Evolutionary conservation across 208 protist species (phyloP), one percentile per base, ranked within the genome.

Genomic region (Trypanosoma scelopori): DNA sequence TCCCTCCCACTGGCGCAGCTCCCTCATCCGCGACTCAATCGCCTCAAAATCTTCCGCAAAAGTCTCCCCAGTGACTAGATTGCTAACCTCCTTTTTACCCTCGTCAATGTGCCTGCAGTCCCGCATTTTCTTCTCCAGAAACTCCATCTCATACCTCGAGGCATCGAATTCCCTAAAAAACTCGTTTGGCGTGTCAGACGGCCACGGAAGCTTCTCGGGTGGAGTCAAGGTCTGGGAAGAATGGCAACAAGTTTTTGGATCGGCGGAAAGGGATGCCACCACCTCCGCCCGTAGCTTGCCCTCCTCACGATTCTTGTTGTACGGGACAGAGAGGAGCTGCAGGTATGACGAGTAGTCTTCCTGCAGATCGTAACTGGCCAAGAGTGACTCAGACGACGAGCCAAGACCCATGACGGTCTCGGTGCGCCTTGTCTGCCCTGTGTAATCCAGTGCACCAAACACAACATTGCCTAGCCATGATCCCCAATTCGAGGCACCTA

Each of bases 311-410:
- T 92, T 95, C 25, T 56, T 59, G 53, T 80, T 73, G 47, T 90
- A 95, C n/a, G 89, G 69, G 11, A 74, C 63, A 7, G 82, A 79
- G 25, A 92, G 80, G 43, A 83, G 66, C n/a, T 63, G 47, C 22
- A 95, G 71, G 56, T 95, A 95, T 5, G 80, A 73, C 41, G 67
- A 71, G 60, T 91, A 86, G 73, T 87, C 82, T 7, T 71, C 66
- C 6, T 66, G 56, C 16, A 68, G 65, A 39, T 73, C 69, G 58
- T 89, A 73, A 51, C 76, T 65, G 15, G 75, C 55, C 7, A 93
- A 70, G 12, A 94, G 65, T 25, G 64, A 20, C 46, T 68, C 73
- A 16, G 73, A 79, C 22, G 73, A 78, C 41, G 53, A 28, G 20
- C 27, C 45, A 5, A 46, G 32, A 35, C 25, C 55, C 16, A 46